phyloP scores from a whole-genome alignment of 192 early-diverging fungal species.

The Coemansia sp. region DNA sequence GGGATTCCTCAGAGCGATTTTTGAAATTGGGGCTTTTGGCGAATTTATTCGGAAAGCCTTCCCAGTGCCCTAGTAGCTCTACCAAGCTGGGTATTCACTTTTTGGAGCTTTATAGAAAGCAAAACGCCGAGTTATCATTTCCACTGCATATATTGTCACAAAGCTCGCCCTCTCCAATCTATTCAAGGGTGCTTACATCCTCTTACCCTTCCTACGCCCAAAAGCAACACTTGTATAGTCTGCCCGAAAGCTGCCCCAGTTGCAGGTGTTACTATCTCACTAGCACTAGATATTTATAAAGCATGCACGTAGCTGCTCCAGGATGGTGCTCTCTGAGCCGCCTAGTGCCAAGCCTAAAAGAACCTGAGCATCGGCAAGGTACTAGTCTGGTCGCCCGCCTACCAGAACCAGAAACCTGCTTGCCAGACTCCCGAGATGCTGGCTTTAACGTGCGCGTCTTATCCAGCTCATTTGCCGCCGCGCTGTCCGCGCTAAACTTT shows the following conservation, averaged over 20 bases:
- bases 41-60: neutral
- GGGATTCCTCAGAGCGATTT: neutral
- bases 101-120: neutral
- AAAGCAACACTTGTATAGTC: neutral
- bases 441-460: conserved; percentile 29
- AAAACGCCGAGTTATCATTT: neutral
- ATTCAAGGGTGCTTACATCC: neutral
- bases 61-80: neutral
- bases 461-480: conserved; percentile 28
- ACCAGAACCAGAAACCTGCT: neutral
- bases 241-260: neutral
- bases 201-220: neutral
- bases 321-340: neutral
- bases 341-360: neutral
- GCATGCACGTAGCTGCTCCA: neutral
- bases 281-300: neutral
- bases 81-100: neutral
- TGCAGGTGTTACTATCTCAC: neutral
- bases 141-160: neutral
- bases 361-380: neutral
- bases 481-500: conserved; percentile 50
- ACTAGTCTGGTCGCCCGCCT: neutral
- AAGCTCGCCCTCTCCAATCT: neutral
- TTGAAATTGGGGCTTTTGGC: neutral
- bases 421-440: conserved; percentile 35